A percentile compares a stretch with the other conserved stretches of the same genome.
phyloP scores from a whole-genome alignment of 169 alveolate species.

The Eimeria praecox region DNA sequence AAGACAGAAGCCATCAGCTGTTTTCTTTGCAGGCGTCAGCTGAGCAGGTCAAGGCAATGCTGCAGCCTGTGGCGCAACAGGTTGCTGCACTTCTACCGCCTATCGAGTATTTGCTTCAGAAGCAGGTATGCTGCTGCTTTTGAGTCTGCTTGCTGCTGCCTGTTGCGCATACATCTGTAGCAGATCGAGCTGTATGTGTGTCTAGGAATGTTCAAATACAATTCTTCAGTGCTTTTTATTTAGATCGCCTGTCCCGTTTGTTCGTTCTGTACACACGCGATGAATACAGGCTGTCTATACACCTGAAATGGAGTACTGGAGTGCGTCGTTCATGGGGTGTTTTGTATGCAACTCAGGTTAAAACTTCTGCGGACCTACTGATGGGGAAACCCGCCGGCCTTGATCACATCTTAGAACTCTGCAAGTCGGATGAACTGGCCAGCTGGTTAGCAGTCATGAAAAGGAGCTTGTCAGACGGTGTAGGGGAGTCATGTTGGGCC shows the following conservation, averaged over 20 bases:
- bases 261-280: not conserved
- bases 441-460: not conserved
- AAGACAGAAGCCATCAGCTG: not conserved
- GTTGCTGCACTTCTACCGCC: constrained; percentile 15
- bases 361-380: constrained; percentile 8
- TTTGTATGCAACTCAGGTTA: constrained; percentile 6
- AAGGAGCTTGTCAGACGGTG: not conserved
- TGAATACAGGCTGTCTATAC: no score
- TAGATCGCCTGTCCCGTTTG: not conserved
- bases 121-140: constrained; percentile 14
- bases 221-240: not conserved
- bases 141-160: not conserved
- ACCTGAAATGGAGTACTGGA: no score
- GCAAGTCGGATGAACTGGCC: constrained; percentile 12
- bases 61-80: constrained; percentile 40
- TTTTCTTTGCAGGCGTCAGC: constrained; percentile 30
- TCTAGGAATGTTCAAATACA: not conserved
- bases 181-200: not conserved
- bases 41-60: constrained; percentile 46
- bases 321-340: no score
- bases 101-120: constrained; percentile 21
- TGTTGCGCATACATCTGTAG: not conserved
- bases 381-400: constrained; percentile 2
- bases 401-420: not conserved
- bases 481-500: not conserved